Evolutionary conservation across 768 basidiomycete genomes (phyloP), one percentile per base, ranked within the genome.

Genomic region (Infundibulicybe gibba): DNA sequence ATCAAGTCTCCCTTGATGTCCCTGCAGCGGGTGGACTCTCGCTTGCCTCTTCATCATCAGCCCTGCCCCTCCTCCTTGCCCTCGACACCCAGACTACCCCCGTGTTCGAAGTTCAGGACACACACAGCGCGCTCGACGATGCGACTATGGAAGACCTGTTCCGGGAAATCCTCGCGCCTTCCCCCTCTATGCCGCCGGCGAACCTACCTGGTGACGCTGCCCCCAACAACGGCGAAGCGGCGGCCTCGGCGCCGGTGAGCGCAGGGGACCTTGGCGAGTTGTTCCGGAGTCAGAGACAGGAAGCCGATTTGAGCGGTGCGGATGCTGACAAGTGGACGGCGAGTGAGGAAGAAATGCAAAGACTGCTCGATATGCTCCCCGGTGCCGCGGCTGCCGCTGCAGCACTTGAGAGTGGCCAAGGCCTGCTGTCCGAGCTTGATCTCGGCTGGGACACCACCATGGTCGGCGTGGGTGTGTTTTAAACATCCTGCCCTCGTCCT

Each of bases 21-120:
- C 90, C 87, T 84, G 90, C 90, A 93, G 90, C 90, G 90, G 90
- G 90, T 88, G 87, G 84, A 70, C 69, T 73, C 72, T 61, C 67
- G 64, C 70, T 72, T 54, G 53, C 51, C 53, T 55, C 53, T 14
- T 44, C 58, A 46, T 54, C 58, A 44, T 53, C 56, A 47, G 37
- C 57, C 37, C 48, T 55, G n/a, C 54, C 52, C 52, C 37, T 49
- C 61, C 41, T 64, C 53, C 44, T 42, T 44, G 3, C 19, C 51
- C 45, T 40, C 55, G 63, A 61, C 60, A 55, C 40, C 58, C 49
- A 44, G 58, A 31, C 41, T 44, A 44, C 49, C 45, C 35, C 52
- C 52, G 43, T 44, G 48, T 46, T 41, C 49, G 40, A 49, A 49
- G 47, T 47, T 32, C 34, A 47, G 48, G 46, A 52, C 45, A 32